Conservation (phyloP, 192 early-diverging fungal genomes). For the Haplosporangium gracile region DNA sequence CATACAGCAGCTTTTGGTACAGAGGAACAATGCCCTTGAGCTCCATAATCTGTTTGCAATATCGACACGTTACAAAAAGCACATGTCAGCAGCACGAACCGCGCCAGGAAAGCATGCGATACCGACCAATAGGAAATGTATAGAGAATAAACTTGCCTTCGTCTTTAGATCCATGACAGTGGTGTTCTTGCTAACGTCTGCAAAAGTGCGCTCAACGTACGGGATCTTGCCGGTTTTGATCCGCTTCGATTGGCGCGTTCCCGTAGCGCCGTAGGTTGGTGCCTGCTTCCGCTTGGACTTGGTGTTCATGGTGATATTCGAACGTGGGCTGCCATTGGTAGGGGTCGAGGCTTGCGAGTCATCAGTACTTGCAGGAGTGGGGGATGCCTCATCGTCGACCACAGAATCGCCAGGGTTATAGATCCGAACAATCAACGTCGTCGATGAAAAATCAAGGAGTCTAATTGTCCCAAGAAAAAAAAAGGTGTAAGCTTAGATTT, state of each 20-base stretch:
- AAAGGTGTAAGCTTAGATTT: background rate
- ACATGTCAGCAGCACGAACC: no score
- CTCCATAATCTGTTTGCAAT: conserved; percentile 37
- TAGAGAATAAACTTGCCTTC: conserved; percentile 13
- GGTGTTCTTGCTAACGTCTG: conserved; percentile 23
- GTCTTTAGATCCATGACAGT: conserved; percentile 44
- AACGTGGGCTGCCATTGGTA: background rate
- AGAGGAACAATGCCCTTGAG: conserved; percentile 41
- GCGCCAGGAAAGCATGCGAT: background rate
- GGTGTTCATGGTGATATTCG: background rate
- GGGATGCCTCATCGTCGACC: background rate
- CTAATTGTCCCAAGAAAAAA: conserved; percentile 1
- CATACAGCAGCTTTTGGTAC: conserved; percentile 43
- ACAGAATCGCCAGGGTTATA: background rate
- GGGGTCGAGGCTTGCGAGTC: background rate
- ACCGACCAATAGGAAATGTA: background rate
- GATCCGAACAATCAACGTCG: conserved; percentile 16
- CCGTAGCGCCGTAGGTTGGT: background rate
- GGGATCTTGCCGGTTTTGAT: conserved; percentile 9
- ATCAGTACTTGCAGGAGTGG: background rate
- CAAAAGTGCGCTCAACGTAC: conserved; percentile 20
- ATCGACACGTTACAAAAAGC: background rate
- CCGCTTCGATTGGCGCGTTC: conserved; percentile 36
- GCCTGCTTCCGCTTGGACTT: conserved; percentile 8
- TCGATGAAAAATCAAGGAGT: conserved; percentile 25